Conservation (phyloP, 75 land plant species). For the Pinus taeda region DNA sequence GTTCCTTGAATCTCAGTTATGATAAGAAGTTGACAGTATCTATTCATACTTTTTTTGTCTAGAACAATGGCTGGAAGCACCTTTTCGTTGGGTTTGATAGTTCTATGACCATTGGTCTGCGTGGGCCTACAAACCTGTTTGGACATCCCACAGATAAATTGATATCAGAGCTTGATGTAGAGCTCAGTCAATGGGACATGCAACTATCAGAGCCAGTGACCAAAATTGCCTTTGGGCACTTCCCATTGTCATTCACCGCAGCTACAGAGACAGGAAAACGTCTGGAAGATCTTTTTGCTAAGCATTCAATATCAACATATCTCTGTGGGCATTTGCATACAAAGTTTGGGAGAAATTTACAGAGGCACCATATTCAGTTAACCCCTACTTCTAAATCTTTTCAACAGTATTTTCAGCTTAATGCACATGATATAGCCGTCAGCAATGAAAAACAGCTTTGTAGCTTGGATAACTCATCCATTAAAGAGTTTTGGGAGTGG, state of each 20-base stretch:
- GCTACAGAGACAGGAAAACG: slow-evolving; percentile 56
- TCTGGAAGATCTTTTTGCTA: slow-evolving; percentile 65
- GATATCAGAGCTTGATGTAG: slow-evolving; percentile 48
- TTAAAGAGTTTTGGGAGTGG: slow-evolving; percentile 97
- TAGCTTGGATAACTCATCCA: slow-evolving; percentile 6
- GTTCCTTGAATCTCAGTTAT: background rate
- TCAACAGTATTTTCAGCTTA: slow-evolving; percentile 34
- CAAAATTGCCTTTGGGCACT: slow-evolving; percentile 92
- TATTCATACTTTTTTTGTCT: slow-evolving; percentile 8
- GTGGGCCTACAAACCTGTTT: slow-evolving; percentile 94
- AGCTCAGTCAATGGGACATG: slow-evolving; percentile 77
- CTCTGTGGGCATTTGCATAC: slow-evolving; percentile 94
- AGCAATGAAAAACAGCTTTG: slow-evolving; percentile 16
- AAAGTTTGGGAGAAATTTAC: slow-evolving; percentile 79
- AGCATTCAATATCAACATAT: slow-evolving; percentile 73
- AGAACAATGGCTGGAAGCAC: slow-evolving; percentile 68
- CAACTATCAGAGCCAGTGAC: slow-evolving; percentile 36
- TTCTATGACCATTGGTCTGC: slow-evolving; percentile 67
- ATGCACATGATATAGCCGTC: slow-evolving; percentile 26
- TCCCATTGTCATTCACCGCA: slow-evolving; percentile 91
- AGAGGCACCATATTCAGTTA: slow-evolving; percentile 50
- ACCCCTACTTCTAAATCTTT: slow-evolving; percentile 4
- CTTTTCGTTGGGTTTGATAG: slow-evolving; percentile 89
- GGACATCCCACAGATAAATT: slow-evolving; percentile 92
- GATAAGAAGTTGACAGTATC: no score